Percentiles rank a stretch among this genome's conserved stretches.
Conservation (phyloP, 2,329 filamentous ascomycete species). For the Rutstroemia sp. region DNA sequence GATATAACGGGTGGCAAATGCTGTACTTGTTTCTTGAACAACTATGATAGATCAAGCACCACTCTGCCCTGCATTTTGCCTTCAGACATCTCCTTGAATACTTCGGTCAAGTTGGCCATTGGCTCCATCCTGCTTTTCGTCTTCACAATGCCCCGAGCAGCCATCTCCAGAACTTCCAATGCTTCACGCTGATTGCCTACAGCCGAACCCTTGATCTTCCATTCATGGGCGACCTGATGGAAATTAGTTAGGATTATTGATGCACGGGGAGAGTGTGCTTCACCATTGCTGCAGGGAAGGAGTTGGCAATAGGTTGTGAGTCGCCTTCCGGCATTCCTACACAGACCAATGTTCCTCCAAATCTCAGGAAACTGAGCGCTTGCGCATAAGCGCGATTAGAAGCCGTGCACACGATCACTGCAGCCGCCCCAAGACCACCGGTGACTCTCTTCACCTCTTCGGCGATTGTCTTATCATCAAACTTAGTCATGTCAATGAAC, state of each 20-base stretch:
- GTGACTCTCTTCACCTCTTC: slow-evolving; percentile 50
- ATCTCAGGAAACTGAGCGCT: slow-evolving; percentile 38
- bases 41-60: slow-evolving; percentile 36
- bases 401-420: slow-evolving; percentile 48
- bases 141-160: slow-evolving; percentile 39
- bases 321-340: slow-evolving; percentile 44
- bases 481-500: slow-evolving; percentile 55
- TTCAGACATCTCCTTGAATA: slow-evolving; percentile 38
- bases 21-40: neutral
- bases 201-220: slow-evolving; percentile 41
- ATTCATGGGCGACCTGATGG: slow-evolving; percentile 32
- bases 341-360: slow-evolving; percentile 43
- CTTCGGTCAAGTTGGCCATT: slow-evolving; percentile 38
- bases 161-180: slow-evolving; percentile 41
- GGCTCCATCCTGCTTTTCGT: slow-evolving; percentile 38
- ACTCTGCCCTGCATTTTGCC: slow-evolving; percentile 39
- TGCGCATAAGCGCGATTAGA: slow-evolving; percentile 44
- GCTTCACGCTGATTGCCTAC: slow-evolving; percentile 45
- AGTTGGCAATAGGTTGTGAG: slow-evolving; percentile 36
- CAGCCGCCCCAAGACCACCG: slow-evolving; percentile 50
- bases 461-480: slow-evolving; percentile 40
- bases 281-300: slow-evolving; percentile 34
- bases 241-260: slow-evolving; percentile 1
- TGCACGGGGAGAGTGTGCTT: neutral
- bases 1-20: slow-evolving; percentile 4